Percentiles rank a stretch among this genome's conserved stretches.
Evolutionary conservation across 345 rosid species (phyloP).

Genomic region (Psidium guajava): DNA sequence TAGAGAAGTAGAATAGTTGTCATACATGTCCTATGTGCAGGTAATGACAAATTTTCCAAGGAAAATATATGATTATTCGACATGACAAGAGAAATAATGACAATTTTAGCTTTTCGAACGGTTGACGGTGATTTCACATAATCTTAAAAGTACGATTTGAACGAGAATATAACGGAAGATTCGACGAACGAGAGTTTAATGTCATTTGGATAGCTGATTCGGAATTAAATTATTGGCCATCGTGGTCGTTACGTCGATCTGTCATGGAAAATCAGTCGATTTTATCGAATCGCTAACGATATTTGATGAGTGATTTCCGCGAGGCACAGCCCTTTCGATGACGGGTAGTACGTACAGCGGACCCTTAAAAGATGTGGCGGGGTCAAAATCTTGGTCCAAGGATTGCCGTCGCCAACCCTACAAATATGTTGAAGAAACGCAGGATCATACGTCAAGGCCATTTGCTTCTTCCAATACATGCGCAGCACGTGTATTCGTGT

Average conservation of each 20-base stretch:
- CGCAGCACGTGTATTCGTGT: constrained; percentile 44
- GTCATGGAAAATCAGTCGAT: neutral
- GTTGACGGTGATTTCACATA: rapidly evolving
- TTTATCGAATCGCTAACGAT: no score
- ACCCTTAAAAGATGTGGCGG: neutral
- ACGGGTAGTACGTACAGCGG: neutral
- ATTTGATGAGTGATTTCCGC: neutral
- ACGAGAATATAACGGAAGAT: no score
- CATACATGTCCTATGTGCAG: no score
- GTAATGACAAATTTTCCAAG: no score
- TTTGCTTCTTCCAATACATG: neutral
- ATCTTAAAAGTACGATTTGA: no score
- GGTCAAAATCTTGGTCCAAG: neutral
- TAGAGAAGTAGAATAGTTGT: no score
- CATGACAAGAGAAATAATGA: no score
- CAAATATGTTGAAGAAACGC: neutral
- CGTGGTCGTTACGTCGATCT: neutral
- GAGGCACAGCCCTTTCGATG: neutral
- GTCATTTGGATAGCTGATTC: no score
- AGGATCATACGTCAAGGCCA: neutral
- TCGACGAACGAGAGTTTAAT: no score
- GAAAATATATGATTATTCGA: no score
- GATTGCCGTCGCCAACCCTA: neutral
- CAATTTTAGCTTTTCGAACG: no score
- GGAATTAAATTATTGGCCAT: no score